phyloP scores from a whole-genome alignment of 805 yeast species.

The Saccharomycopsis vini region DNA sequence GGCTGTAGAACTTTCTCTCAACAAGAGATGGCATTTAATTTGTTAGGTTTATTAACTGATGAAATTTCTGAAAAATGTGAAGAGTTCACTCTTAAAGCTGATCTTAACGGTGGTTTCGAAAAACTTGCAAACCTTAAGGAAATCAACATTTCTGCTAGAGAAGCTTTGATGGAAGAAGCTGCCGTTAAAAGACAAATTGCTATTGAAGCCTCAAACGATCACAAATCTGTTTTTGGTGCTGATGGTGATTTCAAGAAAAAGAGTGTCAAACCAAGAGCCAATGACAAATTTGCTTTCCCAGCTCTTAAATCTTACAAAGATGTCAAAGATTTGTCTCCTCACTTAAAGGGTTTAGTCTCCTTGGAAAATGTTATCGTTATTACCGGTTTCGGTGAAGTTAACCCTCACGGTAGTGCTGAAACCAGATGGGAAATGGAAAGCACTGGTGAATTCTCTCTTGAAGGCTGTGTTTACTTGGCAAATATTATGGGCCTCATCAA shows the following conservation, averaged over 20 bases:
- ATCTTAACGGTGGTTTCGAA: constrained; percentile 97
- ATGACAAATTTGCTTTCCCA: constrained; percentile 92
- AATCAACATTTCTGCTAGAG: constrained; percentile 70
- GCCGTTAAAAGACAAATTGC: constrained; percentile 94
- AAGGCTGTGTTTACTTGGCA: constrained; percentile 98
- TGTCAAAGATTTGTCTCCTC: constrained; percentile 51
- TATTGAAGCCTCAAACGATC: constrained; percentile 85
- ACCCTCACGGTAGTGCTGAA: constrained; percentile 99
- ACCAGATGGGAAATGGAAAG: constrained; percentile 99
- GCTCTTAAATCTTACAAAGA: constrained; percentile 67
- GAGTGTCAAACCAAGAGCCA: constrained; percentile 81
- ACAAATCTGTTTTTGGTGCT: constrained; percentile 29
- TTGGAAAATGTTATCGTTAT: constrained; percentile 88
- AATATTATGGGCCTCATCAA: constrained; percentile 98
- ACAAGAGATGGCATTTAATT: constrained; percentile 98
- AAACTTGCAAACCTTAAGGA: constrained; percentile 86
- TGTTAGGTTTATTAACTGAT: constrained; percentile 88
- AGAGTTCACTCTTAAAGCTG: constrained; percentile 93
- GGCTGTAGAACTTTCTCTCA: constrained; percentile 98
- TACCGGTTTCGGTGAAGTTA: constrained; percentile 97
- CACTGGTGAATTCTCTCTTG: constrained; percentile 85
- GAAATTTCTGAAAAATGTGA: constrained; percentile 80
- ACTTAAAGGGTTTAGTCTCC: constrained; percentile 84
- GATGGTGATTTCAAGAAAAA: constrained; percentile 22
- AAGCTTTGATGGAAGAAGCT: constrained; percentile 58